A percentile compares a stretch with the other conserved stretches of the same genome.
Evolutionary conservation across 2,329 filamentous ascomycete species (phyloP).

Genomic region (Cadophora malorum): DNA sequence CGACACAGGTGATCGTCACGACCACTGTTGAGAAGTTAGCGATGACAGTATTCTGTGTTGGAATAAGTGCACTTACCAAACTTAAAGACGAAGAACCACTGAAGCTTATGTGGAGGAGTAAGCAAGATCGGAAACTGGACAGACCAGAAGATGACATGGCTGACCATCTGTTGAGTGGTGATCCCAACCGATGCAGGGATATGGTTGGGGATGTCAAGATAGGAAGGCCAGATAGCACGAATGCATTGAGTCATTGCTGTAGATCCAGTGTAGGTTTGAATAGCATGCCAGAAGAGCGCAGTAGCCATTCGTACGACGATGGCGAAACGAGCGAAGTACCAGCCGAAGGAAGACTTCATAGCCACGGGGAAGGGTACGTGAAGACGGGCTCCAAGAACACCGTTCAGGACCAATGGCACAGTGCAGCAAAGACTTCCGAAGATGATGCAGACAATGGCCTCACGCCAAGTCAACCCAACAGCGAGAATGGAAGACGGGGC

Average conservation of each 20-base stretch:
- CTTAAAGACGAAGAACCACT: conserved; percentile 60
- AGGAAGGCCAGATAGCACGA: conserved; percentile 61
- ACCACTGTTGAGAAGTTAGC: conserved; percentile 28
- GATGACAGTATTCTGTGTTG: background rate
- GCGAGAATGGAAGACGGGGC: conserved; percentile 54
- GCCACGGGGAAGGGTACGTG: conserved; percentile 55
- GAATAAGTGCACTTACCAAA: conserved; percentile 37
- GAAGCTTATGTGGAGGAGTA: conserved; percentile 55
- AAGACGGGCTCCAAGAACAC: conserved; percentile 53
- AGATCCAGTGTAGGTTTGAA: conserved; percentile 42
- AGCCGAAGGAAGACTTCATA: conserved; percentile 52
- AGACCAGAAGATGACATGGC: conserved; percentile 54
- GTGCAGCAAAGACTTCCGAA: conserved; percentile 65
- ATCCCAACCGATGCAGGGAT: conserved; percentile 58
- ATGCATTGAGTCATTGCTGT: conserved; percentile 51
- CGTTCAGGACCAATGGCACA: conserved; percentile 55
- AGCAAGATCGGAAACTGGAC: conserved; percentile 51
- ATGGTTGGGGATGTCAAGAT: conserved; percentile 56
- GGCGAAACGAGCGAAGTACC: conserved; percentile 49
- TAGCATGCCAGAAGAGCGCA: conserved; percentile 43
- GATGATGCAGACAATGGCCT: conserved; percentile 50
- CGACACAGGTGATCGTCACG: conserved; percentile 35
- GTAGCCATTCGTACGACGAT: conserved; percentile 49
- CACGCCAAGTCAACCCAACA: conserved; percentile 51
- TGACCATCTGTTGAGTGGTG: conserved; percentile 60